These are phyloP conservation scores for Celoporthe dispersa DNA, from an alignment of 2,329 filamentous ascomycete genomes.

Conservation along the genomic window DNA sequence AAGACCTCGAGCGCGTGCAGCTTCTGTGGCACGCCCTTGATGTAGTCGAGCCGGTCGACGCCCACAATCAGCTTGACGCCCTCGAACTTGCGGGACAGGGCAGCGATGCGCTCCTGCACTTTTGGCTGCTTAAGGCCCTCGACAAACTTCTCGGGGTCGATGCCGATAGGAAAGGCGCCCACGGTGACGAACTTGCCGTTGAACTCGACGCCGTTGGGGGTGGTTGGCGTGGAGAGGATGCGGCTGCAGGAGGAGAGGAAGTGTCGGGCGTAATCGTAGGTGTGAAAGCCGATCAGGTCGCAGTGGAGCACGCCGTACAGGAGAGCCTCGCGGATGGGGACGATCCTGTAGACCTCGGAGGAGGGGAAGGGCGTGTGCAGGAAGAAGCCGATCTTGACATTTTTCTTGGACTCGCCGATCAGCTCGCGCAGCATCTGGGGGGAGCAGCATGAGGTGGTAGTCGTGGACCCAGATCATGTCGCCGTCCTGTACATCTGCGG, in stretches of 20 bases:
- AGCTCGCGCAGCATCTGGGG: slow-evolving; percentile 93
- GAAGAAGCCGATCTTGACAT: slow-evolving; percentile 98
- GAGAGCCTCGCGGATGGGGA: slow-evolving; percentile 89
- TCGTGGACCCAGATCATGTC: slow-evolving; percentile 98
- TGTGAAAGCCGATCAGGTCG: slow-evolving; percentile 97
- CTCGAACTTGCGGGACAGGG: slow-evolving; percentile 87
- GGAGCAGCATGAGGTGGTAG: slow-evolving; percentile 96
- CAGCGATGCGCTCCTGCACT: slow-evolving; percentile 85
- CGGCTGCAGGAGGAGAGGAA: slow-evolving; percentile 97
- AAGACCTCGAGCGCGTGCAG: slow-evolving; percentile 96
- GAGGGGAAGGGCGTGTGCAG: slow-evolving; percentile 96
- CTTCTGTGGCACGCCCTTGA: slow-evolving; percentile 98
- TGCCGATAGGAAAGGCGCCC: slow-evolving; percentile 95
- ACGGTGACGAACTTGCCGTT: slow-evolving; percentile 87
- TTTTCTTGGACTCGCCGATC: slow-evolving; percentile 78
- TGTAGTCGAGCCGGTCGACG: slow-evolving; percentile 96
- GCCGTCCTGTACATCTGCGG: slow-evolving; percentile 86
- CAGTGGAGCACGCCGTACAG: slow-evolving; percentile 87
- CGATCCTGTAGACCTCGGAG: slow-evolving; percentile 93
- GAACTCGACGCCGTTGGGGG: slow-evolving; percentile 91
- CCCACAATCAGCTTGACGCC: slow-evolving; percentile 96
- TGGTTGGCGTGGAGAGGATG: slow-evolving; percentile 80
- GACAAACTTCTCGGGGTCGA: slow-evolving; percentile 95
- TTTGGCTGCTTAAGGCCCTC: slow-evolving; percentile 84
- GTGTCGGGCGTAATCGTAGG: slow-evolving; percentile 97